Evolutionary conservation across 176 grass and related monocot genomes (phyloP), one percentile per base, ranked within the genome.

Genomic region (Rhynchospora tenuis): DNA sequence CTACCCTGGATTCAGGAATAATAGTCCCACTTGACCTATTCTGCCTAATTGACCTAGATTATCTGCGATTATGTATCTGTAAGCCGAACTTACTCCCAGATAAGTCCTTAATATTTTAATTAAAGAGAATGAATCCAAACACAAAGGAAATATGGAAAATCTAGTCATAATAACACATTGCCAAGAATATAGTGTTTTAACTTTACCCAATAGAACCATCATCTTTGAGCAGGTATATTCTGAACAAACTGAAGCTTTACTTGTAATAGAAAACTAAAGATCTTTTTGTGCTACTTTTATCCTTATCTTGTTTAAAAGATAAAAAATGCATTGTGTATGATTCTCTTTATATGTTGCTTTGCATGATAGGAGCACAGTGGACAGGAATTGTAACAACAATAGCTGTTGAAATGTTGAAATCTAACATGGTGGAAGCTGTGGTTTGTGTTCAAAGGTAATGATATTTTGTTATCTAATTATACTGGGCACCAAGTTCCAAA

Each of bases 371-470:
- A 87, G 94, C 94, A 62, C 94, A 94, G 63, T 97, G 89, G 94
- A 97, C 92, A 7, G 90, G 94, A 88, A 92, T 94, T 85, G 90
- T 97, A 77, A 94, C 92, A 61, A 92, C 95, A 64, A 94, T 97
- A 72, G 92, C 94, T 28, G 88, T 94, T 77, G 95, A 94, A 91
- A 97, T 97, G 95, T 85, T 94, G 56, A 94, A 94, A 85, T 78
- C 95, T 83, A 85, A 97, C 29, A 84, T 97, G 87, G 95, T 97
- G 1, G 92, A 94, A 87, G 92, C 90, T 79, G 95, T 97, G 80
- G 71, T 97, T 91, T 97, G 95, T 87, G 95, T 97, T 83, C 92
- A 97, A 85, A 97, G 92, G 95, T 93, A 52, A 51, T 52, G 7
- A 54, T 75, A 19, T 28, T 75, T 52, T 51, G 26, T 74, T 23